phyloP scores from a whole-genome alignment of 2,329 filamentous ascomycete species.

The Fusarium sp. region DNA sequence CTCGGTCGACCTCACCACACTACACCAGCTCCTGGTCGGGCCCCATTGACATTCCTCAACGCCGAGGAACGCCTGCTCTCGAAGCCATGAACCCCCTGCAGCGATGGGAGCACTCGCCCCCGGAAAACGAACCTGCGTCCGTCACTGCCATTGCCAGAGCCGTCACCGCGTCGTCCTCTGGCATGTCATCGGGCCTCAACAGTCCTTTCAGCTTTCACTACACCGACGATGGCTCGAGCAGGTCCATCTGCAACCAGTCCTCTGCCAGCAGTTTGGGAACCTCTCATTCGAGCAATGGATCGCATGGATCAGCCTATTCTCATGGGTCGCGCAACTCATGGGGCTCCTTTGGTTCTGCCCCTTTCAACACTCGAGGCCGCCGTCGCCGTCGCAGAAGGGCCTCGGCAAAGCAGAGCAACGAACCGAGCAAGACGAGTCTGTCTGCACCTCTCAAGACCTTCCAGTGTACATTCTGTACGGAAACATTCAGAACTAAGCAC shows the following conservation, averaged over 20 bases:
- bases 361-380: slow-evolving; percentile 58
- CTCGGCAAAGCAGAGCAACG: slow-evolving; percentile 52
- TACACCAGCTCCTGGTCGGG: slow-evolving; percentile 68
- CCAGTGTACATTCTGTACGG: slow-evolving; percentile 77
- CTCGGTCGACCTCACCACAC: slow-evolving; percentile 77
- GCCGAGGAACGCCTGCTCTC: slow-evolving; percentile 65
- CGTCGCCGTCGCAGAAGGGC: slow-evolving; percentile 62
- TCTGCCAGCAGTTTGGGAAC: slow-evolving; percentile 71
- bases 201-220: slow-evolving; percentile 69
- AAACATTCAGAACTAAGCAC: slow-evolving; percentile 75
- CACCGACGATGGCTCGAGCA: slow-evolving; percentile 71
- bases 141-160: slow-evolving; percentile 69
- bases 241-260: slow-evolving; percentile 69
- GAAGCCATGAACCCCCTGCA: slow-evolving; percentile 68
- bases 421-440: slow-evolving; percentile 48
- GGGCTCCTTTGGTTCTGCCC: slow-evolving; percentile 61
- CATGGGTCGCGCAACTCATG: slow-evolving; percentile 69
- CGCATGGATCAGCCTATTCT: slow-evolving; percentile 70
- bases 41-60: slow-evolving; percentile 80
- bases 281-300: slow-evolving; percentile 69
- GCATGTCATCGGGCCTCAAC: slow-evolving; percentile 65
- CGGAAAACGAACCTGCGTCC: slow-evolving; percentile 70
- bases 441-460: slow-evolving; percentile 65
- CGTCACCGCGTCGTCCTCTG: slow-evolving; percentile 65
- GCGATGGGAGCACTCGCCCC: slow-evolving; percentile 70